Percentiles rank a stretch among this genome's conserved stretches.
These are phyloP conservation scores for Penicillium bialowiezense DNA, from an alignment of 495 filamentous ascomycete species.

Conservation along the genomic window DNA sequence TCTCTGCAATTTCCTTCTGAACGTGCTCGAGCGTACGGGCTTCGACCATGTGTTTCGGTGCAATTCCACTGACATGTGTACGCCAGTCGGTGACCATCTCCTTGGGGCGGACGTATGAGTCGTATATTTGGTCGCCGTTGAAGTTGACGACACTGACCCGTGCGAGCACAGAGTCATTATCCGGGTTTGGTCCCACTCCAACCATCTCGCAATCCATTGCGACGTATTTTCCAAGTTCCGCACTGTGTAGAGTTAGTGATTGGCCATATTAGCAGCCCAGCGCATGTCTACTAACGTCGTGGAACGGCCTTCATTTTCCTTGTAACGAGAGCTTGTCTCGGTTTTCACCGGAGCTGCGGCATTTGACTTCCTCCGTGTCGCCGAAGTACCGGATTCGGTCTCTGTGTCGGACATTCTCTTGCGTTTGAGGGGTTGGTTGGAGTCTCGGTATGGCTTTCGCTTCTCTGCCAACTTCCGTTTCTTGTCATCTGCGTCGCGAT, in stretches of 20 bases:
- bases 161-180: slow-evolving; percentile 69
- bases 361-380: slow-evolving; percentile 27
- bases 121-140: slow-evolving; percentile 85
- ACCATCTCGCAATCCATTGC: slow-evolving; percentile 99
- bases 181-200: slow-evolving; percentile 69
- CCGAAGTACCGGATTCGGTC: slow-evolving; percentile 10
- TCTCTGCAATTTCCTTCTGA: slow-evolving; percentile 65
- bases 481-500: slow-evolving; percentile 35
- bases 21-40: slow-evolving; percentile 72
- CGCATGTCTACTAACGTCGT: slow-evolving; percentile 30
- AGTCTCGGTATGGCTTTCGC: slow-evolving; percentile 18
- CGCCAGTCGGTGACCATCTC: slow-evolving; percentile 84
- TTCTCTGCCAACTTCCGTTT: slow-evolving; percentile 34
- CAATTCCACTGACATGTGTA: slow-evolving; percentile 78
- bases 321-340: slow-evolving; percentile 19
- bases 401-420: slow-evolving; percentile 35
- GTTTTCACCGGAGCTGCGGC: slow-evolving; percentile 10
- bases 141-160: slow-evolving; percentile 88
- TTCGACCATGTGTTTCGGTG: slow-evolving; percentile 61
- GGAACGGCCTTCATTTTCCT: slow-evolving; percentile 53
- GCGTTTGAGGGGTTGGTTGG: slow-evolving; percentile 19
- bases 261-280: background rate
- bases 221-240: slow-evolving; percentile 77
- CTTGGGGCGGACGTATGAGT: slow-evolving; percentile 79
- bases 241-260: slow-evolving; percentile 24